Evolutionary conservation across 768 basidiomycete genomes (phyloP).

Genomic region (Pulveroboletus ravenelii): DNA sequence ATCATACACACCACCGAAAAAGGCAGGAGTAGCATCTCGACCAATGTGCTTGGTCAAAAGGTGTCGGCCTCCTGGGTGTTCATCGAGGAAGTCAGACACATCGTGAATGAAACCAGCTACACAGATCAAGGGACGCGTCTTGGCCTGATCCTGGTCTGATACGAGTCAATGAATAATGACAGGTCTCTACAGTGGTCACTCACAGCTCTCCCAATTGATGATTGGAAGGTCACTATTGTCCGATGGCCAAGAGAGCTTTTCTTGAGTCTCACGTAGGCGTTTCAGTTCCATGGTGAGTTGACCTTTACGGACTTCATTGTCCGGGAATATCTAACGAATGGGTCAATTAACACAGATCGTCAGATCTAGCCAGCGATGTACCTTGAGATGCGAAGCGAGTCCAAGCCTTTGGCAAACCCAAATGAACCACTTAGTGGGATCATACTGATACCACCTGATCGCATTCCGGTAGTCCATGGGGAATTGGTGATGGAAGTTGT

Average conservation of each 20-base stretch:
- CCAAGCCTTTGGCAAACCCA: slow-evolving; percentile 45
- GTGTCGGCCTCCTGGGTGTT: slow-evolving; percentile 90
- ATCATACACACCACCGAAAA: slow-evolving; percentile 89
- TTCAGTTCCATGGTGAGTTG: slow-evolving; percentile 94
- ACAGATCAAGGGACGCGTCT: slow-evolving; percentile 76
- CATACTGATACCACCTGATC: slow-evolving; percentile 87
- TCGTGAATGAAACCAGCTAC: slow-evolving; percentile 94
- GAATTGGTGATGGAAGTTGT: slow-evolving; percentile 98
- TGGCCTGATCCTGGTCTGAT: slow-evolving; percentile 72
- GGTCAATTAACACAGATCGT: not conserved
- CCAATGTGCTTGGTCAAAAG: slow-evolving; percentile 81
- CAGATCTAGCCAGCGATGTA: slow-evolving; percentile 1
- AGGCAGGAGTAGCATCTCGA: slow-evolving; percentile 88
- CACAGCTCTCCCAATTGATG: slow-evolving; percentile 84
- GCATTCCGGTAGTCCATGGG: slow-evolving; percentile 98
- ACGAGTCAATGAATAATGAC: not conserved
- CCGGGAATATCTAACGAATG: slow-evolving; percentile 45
- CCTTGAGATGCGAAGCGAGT: slow-evolving; percentile 55
- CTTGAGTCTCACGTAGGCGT: slow-evolving; percentile 74
- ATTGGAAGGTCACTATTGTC: slow-evolving; percentile 73
- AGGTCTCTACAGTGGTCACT: slow-evolving; percentile 19
- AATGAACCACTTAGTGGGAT: slow-evolving; percentile 92
- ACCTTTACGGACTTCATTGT: slow-evolving; percentile 78
- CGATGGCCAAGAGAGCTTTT: slow-evolving; percentile 73
- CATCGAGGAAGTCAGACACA: slow-evolving; percentile 75